phyloP scores from a whole-genome alignment of 257 asterid species.

The Przewalskia tangutica region DNA sequence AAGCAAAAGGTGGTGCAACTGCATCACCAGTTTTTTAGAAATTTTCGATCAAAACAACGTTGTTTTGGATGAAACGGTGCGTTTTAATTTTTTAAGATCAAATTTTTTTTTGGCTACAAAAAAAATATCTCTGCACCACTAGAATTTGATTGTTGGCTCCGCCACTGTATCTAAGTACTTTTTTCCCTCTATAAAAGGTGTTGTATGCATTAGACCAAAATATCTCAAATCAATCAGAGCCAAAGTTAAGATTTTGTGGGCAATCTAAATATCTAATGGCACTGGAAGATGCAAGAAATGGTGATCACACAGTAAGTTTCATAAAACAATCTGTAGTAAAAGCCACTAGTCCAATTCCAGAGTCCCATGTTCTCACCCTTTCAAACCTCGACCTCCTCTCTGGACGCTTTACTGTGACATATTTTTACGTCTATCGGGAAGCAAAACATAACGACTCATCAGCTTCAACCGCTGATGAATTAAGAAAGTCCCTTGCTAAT shows the following conservation, averaged over 20 bases:
- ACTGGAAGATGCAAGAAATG: neutral
- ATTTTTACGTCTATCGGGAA: constrained; percentile 30
- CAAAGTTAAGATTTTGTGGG: neutral
- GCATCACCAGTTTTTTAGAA: too few relatives aligned
- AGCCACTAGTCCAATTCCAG: constrained; percentile 22
- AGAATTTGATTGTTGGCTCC: too few relatives aligned
- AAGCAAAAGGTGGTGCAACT: too few relatives aligned
- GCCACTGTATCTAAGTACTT: neutral
- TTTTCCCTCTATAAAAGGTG: neutral
- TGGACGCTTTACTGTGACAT: constrained; percentile 52
- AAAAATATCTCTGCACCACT: too few relatives aligned
- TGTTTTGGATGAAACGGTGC: too few relatives aligned
- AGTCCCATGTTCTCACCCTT: constrained; percentile 24
- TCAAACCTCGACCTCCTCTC: constrained; percentile 57
- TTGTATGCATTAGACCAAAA: neutral
- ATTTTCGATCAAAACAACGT: too few relatives aligned
- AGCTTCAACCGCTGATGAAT: constrained; percentile 1
- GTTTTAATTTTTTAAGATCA: too few relatives aligned
- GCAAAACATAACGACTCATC: neutral
- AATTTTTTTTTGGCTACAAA: too few relatives aligned
- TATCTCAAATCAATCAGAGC: neutral
- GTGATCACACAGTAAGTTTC: constrained; percentile 20
- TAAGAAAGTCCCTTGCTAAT: constrained; percentile 30
- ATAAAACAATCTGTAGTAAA: constrained; percentile 26
- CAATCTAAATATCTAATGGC: neutral